These are phyloP conservation scores for Claviceps monticola DNA, from an alignment of 2,329 filamentous ascomycete species.

Conservation along the genomic window DNA sequence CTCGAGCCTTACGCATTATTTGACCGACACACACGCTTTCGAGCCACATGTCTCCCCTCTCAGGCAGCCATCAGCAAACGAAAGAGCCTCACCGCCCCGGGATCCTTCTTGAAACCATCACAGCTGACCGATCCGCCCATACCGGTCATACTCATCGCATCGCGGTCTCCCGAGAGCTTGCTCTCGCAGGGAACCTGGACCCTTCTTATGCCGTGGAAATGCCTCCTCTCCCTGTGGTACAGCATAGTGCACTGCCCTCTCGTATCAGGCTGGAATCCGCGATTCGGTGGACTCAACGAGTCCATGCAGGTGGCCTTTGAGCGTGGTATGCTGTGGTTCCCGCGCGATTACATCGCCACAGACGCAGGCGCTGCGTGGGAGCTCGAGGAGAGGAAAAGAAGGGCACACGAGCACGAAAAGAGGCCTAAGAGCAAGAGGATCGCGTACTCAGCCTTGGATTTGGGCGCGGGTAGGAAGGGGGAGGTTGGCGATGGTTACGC, in stretches of 20 bases:
- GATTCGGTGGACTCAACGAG: constrained; percentile 72
- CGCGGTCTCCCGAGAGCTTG: constrained; percentile 30
- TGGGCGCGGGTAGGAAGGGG: constrained; percentile 62
- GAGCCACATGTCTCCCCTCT: constrained; percentile 51
- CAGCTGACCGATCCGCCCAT: constrained; percentile 57
- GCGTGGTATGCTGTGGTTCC: constrained; percentile 66
- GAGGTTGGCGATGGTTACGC: constrained; percentile 72
- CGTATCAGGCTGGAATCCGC: constrained; percentile 64
- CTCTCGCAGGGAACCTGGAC: constrained; percentile 62
- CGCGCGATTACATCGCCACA: constrained; percentile 70
- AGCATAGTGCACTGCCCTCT: constrained; percentile 70
- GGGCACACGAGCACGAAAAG: constrained; percentile 64
- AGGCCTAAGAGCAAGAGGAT: constrained; percentile 71
- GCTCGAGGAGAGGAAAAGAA: constrained; percentile 48
- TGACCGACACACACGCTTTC: constrained; percentile 49
- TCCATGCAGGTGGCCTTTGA: constrained; percentile 72
- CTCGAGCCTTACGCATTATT: constrained; percentile 46
- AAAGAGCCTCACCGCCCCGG: constrained; percentile 48
- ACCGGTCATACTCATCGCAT: constrained; percentile 58
- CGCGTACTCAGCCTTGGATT: constrained; percentile 59
- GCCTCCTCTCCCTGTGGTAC: constrained; percentile 75
- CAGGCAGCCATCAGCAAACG: constrained; percentile 74
- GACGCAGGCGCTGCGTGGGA: constrained; percentile 71
- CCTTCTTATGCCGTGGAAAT: constrained; percentile 80
- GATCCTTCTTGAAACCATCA: constrained; percentile 40